Evolutionary conservation across 495 filamentous ascomycete species (phyloP).

Genomic region (Aspergillus diversus): DNA sequence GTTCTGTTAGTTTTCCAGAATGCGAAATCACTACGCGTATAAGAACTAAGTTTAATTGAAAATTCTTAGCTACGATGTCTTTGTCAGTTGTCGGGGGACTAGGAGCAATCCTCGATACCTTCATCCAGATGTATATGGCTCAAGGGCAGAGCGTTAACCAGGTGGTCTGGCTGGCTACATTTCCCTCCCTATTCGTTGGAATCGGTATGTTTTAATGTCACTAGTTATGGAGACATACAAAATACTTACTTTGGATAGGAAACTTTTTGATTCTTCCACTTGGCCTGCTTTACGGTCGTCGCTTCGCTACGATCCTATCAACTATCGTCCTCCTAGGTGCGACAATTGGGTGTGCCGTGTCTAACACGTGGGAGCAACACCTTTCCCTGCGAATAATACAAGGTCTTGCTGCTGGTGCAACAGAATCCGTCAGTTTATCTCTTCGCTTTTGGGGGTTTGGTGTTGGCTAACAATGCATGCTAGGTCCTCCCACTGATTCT

Average conservation of each 20-base stretch:
- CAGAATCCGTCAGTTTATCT: constrained; percentile 31
- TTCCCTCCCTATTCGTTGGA: constrained; percentile 39
- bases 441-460: background rate
- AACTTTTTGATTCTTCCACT: constrained; percentile 40
- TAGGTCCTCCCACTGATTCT: constrained; percentile 40
- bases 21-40: constrained; percentile 14
- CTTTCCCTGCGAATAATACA: constrained; percentile 36
- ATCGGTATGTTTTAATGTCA: constrained; percentile 26
- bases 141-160: constrained; percentile 32
- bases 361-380: constrained; percentile 36
- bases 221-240: background rate
- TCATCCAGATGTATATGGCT: constrained; percentile 34
- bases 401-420: constrained; percentile 39
- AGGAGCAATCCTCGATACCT: constrained; percentile 33
- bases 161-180: constrained; percentile 38
- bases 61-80: constrained; percentile 35
- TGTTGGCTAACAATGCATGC: background rate
- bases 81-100: constrained; percentile 37
- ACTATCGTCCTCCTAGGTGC: constrained; percentile 30
- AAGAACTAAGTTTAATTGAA: background rate
- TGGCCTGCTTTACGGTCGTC: constrained; percentile 34
- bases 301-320: constrained; percentile 28
- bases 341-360: constrained; percentile 35
- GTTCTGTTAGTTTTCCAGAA: constrained; percentile 33
- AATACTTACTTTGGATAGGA: constrained; percentile 17